Evolutionary conservation across 805 yeast species (phyloP), one percentile per base, ranked within the genome.

Genomic region (Yarrowia porcina): DNA sequence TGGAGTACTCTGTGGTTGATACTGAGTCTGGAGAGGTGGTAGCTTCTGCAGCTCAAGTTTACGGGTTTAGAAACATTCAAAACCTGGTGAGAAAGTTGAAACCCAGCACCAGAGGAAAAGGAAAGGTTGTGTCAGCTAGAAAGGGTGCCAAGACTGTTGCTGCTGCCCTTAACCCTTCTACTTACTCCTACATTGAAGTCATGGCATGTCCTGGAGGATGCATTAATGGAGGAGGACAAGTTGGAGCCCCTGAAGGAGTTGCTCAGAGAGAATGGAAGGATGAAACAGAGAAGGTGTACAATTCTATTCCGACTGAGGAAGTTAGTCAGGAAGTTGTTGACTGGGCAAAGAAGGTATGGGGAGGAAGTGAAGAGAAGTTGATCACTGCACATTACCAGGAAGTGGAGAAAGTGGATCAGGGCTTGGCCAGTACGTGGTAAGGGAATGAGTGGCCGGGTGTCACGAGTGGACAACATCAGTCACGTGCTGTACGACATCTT

Each of bases 151-250:
- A 41, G 13, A 60, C 68, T 5, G 67, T 72, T n/a, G 42, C 64
- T 13, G 67, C 66, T 12, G 61, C 61, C 10, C 85, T 85, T 0
- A 92, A 89, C 64, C 88, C 93, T 0, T 74, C 82, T 32, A 78
- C 76, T 41, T 86, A 89, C 68, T 94, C 90, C 66, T 89, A 88
- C 68, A 89, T 93, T 6, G 99, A 94, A 70, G 88, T 94, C 47
- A 93, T 91, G 97, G 99, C 99, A 0, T 94, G 99, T 73, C 99
- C 99, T 6, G 91, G 90, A 28, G 99, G 99, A 1, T 94, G 98
- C 71, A 89, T 92, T 63, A 94, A 93, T 70, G 99, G 99, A 11
- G 98, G 99, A 21, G 99, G 99, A 0, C 92, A 91, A 69, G 81
- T 90, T 18, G 80, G 83, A 4, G 79, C 73, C 12, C 75, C 75